Evolutionary conservation across 2,329 filamentous ascomycete genomes (phyloP), one percentile per base, ranked within the genome.

Genomic region (Monosporascus sp.): DNA sequence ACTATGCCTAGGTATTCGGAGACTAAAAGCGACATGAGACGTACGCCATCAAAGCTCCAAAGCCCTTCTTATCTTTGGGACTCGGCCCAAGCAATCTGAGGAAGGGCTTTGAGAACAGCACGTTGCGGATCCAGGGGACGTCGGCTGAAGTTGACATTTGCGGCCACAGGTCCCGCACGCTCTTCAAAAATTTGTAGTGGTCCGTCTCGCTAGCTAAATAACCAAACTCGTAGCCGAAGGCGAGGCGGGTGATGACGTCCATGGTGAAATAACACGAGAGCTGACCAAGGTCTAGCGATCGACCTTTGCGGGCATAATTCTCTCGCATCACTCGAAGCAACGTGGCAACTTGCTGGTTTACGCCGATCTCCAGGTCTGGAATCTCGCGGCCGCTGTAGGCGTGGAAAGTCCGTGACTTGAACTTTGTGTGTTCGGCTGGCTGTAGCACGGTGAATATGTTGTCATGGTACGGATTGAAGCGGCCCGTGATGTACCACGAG

Each of bases 401-500:
- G 40, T 48, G 50, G 1, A 57, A 40, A 16, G 79, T 69, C 58
- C 77, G 76, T 19, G 74, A 69, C 52, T 72, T 70, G 37, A 75
- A 55, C 50, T 64, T 62, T 20, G 68, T 67, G 58, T 81, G 79
- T 44, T 63, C 64, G 26, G 66, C 66, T 37, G 73, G 72, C 54
- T 81, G 71, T 41, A 71, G 68, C 24, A 74, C 68, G 22, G 72
- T 79, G 59, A 83, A 73, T 53, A 84, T 71, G 54, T 79, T 82
- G 56, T 83, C 76, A 26, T 74, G 69, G n/a, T 76, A 72, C 0
- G 79, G 76, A 53, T 84, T 76, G 55, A 86, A 71, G 16, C 75
- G 73, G 52, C 78, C 71, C 5, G 72, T 75, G 53, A 73, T 68
- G 60, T 81, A 82, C 71, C 77, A 81, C 1, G 57, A 58, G 0